Evolutionary conservation across 164 flowering plant species (phyloP), one percentile per base, ranked within the genome.

Genomic region (Aristolochia fimbriata): DNA sequence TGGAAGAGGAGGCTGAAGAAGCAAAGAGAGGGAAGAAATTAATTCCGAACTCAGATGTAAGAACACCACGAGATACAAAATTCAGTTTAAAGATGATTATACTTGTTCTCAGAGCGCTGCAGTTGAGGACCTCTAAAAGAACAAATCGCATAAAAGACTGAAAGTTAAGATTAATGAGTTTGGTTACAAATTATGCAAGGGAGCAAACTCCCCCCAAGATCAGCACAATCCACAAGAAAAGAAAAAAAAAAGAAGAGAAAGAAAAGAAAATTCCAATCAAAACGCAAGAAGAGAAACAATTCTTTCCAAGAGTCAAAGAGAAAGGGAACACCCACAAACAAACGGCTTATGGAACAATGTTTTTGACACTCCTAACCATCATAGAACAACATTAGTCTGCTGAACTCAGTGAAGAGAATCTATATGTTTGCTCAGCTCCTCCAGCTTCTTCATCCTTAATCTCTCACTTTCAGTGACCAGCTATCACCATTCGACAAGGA

Each of bases 381-480:
- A 37, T 10, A 37, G 43, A 37, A 10, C 43, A 7, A 19, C 31
- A 22, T 67, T n/a, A 30, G 60, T 22, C n/a, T 22, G 17, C 14
- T 37, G 43, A 37, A 37, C 33, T 78, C 62, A 81, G 27, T 61
- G 56, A 9, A 83, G 68, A 16, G 79, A 72, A 24, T 84, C 91
- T 3, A 88, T 78, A 60, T 75, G 70, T 76, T 79, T 86, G 88
- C 84, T 83, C 65, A 88, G 77, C 72, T 88, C 98, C 64, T 91
- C 92, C 77, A 88, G 74, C 81, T 87, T 87, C 77, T 80, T 81
- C 85, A 88, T 70, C 73, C 98, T 82, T 74, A 77, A 20, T 66
- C 61, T 85, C 80, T 91, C 96, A 60, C 96, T 91, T 70, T 91
- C 96, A 62, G 72, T 60, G 33, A 83, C 95, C 74, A 91, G 72